phyloP scores from a whole-genome alignment of 2,329 filamentous ascomycete species.

The Gaeumannomyces sp. region DNA sequence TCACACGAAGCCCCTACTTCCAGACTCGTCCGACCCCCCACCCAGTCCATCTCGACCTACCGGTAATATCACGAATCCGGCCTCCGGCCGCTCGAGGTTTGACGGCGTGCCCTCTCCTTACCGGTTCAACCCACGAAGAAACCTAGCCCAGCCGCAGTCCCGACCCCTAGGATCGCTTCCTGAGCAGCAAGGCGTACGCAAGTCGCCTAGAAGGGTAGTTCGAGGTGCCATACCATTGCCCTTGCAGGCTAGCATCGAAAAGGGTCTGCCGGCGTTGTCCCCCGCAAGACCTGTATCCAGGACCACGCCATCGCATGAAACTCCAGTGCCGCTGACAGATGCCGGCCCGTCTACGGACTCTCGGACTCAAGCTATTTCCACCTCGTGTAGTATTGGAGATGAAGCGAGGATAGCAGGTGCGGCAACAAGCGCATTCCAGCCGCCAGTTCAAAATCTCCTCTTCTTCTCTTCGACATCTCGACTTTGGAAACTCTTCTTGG shows the following conservation, averaged over 20 bases:
- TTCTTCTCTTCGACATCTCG: background rate
- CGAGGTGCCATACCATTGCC: background rate
- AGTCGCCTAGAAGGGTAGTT: background rate
- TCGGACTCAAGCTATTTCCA: background rate
- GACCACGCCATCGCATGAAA: background rate
- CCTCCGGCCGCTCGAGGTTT: background rate
- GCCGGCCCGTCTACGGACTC: background rate
- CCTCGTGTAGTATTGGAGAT: background rate
- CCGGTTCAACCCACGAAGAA: background rate
- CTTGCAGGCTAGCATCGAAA: background rate
- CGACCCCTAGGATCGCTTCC: too few species aligned
- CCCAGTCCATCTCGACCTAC: too few species aligned
- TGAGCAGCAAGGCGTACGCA: background rate
- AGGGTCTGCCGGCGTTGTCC: background rate
- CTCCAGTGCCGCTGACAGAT: background rate
- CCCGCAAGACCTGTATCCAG: background rate
- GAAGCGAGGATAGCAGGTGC: background rate
- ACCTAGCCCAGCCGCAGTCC: background rate
- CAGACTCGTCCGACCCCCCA: background rate
- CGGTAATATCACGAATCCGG: background rate
- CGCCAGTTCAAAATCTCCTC: background rate
- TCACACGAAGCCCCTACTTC: background rate
- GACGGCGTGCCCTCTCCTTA: background rate
- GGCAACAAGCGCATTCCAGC: background rate
- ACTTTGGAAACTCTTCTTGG: background rate